Evolutionary conservation across 176 grass and related monocot species (phyloP), one percentile per base, ranked within the genome.

Genomic region (Secale cereale): DNA sequence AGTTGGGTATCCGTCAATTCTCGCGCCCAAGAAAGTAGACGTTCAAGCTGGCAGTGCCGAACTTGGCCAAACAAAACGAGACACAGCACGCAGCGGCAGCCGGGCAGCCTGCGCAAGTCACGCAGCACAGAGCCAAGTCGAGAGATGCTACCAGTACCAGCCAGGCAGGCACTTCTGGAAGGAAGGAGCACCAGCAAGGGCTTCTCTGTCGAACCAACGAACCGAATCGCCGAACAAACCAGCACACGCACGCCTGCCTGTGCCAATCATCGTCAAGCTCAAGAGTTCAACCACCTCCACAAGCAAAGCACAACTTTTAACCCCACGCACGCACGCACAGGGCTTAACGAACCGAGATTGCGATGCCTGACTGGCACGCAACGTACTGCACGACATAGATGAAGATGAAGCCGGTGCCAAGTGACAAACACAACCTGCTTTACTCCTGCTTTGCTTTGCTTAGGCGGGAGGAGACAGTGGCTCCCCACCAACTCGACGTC

Each of bases 381-480:
- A 17, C 16, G 68, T 45, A 37, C 46, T 5, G 14, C 48, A 52
- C 16, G 48, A 52, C 48, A 52, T 19, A 4, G 14, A 25, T 15
- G n/a, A 39, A 45, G 59, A 37, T 33, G 0, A 30, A 2, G 73
- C 14, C 19, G 1, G 33, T 32, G 66, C 16, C n/a, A 37, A 6
- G 41, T 26, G 69, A 69, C 60, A 10, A 2, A 15, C 33, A 23
- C 33, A 23, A 11, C 43, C 64, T 11, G 19, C 13, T 8, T 88
- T 81, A n/a, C 50, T 28, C 68, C 69, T 11, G 41, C 13, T 17
- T 89, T 11, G 41, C 19, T 17, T 89, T 77, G 71, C 63, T 54
- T 71, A 19, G 76, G 78, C 19, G 7, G 37, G 65, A 22, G 52
- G 83, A 10, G 88, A 90, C 80, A 79, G 65, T 27, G 59, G 74